Percentiles rank a stretch among this genome's conserved stretches.
Conservation (phyloP, 768 basidiomycete species). For the Pulveroboletus frians region DNA sequence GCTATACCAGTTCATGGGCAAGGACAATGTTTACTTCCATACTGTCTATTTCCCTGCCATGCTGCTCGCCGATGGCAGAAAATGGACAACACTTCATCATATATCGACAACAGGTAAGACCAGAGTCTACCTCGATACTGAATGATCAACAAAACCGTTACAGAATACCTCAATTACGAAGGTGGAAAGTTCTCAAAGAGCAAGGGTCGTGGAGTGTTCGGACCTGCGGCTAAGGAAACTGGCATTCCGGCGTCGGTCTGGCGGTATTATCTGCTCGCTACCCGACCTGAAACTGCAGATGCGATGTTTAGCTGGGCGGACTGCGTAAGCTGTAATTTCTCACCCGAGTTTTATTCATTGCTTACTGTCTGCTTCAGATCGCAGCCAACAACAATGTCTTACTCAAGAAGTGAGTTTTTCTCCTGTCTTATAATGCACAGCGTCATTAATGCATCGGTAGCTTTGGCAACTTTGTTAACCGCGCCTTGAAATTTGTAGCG, state of each 20-base stretch:
- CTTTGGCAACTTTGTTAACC: conserved; percentile 98
- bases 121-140: background rate
- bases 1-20: conserved; percentile 99
- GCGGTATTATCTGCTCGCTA: conserved; percentile 92
- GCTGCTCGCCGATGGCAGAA: conserved; percentile 79
- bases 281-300: conserved; percentile 90
- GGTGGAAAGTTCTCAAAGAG: conserved; percentile 99
- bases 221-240: conserved; percentile 88
- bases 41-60: conserved; percentile 92
- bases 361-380: conserved; percentile 45
- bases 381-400: conserved; percentile 89
- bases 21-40: conserved; percentile 99
- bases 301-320: conserved; percentile 97
- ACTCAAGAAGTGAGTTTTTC: conserved; percentile 72
- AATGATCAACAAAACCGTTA: background rate
- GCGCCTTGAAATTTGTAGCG: conserved; percentile 85
- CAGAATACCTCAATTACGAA: conserved; percentile 97
- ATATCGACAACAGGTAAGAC: conserved; percentile 85
- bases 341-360: background rate
- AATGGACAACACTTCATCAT: conserved; percentile 93
- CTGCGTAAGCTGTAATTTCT: conserved; percentile 52
- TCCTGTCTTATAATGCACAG: background rate
- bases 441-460: conserved; percentile 32
- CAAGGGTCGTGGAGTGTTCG: conserved; percentile 94
- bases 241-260: conserved; percentile 92